Evolutionary conservation across 805 yeast genomes (phyloP), one percentile per base, ranked within the genome.

Genomic region (Ogataea parapolymorpha): DNA sequence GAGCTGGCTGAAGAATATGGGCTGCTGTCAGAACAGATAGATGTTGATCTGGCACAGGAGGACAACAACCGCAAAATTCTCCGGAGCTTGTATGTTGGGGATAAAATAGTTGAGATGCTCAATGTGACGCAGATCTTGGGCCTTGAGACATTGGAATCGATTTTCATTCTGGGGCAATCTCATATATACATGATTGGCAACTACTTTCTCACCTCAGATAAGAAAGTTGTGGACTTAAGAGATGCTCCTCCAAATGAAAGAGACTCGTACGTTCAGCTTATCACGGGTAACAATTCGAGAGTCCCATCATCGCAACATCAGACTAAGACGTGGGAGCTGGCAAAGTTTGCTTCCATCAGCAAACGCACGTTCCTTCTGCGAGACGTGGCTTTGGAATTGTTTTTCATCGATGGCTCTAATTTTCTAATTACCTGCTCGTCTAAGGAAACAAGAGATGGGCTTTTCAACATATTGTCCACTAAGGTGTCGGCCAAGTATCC

Each of bases 381-480:
- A 41, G 95, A 87, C 60, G 85, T 84, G 32, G 95, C 93, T 0
- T 56, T 87, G 26, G 96, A 88, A 54, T 62, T 87, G 54, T 80
- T 85, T 47, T 85, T 86, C 58, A 72, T 73, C 18, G 80, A 82
- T 59, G 95, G 93, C 0, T 75, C 80, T 1, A 83, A 86, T 47
- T 70, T 80, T 28, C 64, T 88, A 44, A 66, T 88, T 6, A 84
- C 91, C 0, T 81, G 87, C 36, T 62, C 69, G n/a, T 66, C 71
- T 16, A 66, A 70, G 4, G 65, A 60, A 26, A 70, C 67, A 17
- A 64, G 95, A 41, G 88, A 88, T 55, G 44, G 64, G 1, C 72
- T 84, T 10, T 76, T 76, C 56, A 58, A 65, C 13, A 68, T 67
- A 34, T 56, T 86, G 1, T 68, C 73, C 2, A 61, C 72, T 3